These are phyloP conservation scores for Calonectria naviculata DNA, from an alignment of 2,329 filamentous ascomycete species.

Conservation along the genomic window DNA sequence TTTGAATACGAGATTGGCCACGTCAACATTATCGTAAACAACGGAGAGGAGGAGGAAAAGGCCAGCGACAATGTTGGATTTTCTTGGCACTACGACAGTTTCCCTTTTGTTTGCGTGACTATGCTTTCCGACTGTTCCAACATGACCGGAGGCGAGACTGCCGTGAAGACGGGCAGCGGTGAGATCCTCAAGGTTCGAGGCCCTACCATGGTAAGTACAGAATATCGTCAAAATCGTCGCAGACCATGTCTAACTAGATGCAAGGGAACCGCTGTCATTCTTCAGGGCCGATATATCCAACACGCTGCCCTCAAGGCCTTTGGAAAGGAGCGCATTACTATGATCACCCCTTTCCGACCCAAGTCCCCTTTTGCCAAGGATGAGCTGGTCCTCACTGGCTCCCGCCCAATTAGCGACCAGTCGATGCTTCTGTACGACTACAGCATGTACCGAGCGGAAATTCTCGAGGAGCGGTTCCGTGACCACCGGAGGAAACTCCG, in stretches of 20 bases:
- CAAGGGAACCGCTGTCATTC: slow-evolving; percentile 55
- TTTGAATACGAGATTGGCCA: slow-evolving; percentile 68
- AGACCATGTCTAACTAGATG: neutral
- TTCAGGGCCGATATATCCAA: slow-evolving; percentile 75
- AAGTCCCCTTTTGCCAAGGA: slow-evolving; percentile 64
- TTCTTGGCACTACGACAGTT: slow-evolving; percentile 74
- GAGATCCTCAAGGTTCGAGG: slow-evolving; percentile 68
- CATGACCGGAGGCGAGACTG: slow-evolving; percentile 75
- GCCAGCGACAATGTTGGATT: slow-evolving; percentile 56
- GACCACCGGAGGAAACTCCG: slow-evolving; percentile 26
- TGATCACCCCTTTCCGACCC: slow-evolving; percentile 75
- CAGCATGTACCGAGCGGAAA: slow-evolving; percentile 23
- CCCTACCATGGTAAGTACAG: slow-evolving; percentile 64
- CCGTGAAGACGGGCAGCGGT: slow-evolving; percentile 63
- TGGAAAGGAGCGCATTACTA: slow-evolving; percentile 71
- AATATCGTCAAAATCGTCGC: neutral
- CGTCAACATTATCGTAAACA: slow-evolving; percentile 61
- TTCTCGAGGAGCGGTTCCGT: slow-evolving; percentile 64
- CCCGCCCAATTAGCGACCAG: slow-evolving; percentile 63
- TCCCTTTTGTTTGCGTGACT: slow-evolving; percentile 76
- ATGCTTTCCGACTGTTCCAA: slow-evolving; percentile 73
- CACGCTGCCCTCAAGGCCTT: slow-evolving; percentile 71
- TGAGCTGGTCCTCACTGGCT: slow-evolving; percentile 69
- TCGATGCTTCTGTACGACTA: slow-evolving; percentile 26
- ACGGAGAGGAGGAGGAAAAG: slow-evolving; percentile 53